Evolutionary conservation across 192 early-diverging fungal genomes (phyloP).

Genomic region (Chytriomyces confervae): DNA sequence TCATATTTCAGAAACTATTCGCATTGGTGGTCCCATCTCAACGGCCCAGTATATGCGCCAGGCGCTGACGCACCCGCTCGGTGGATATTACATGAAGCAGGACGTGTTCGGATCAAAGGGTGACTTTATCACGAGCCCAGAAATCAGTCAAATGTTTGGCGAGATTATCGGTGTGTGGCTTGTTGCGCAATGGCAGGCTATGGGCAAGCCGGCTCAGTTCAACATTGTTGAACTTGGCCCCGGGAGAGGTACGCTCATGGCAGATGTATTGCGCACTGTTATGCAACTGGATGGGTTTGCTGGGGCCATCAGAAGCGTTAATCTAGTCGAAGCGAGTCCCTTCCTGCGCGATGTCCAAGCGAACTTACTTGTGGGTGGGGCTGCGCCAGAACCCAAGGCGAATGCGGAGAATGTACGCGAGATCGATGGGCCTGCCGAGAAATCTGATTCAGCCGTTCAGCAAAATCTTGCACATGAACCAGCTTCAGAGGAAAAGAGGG

Average conservation of each 20-base stretch:
- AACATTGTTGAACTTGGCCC: constrained; percentile 76
- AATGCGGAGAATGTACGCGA: background rate
- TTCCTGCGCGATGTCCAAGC: constrained; percentile 62
- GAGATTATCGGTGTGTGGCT: constrained; percentile 93
- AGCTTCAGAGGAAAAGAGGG: constrained; percentile 7
- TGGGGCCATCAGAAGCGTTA: constrained; percentile 65
- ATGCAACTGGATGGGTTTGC: constrained; percentile 72
- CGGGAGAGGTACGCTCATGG: constrained; percentile 92
- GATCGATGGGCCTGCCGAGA: background rate
- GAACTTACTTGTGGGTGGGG: constrained; percentile 23
- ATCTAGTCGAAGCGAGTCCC: constrained; percentile 87
- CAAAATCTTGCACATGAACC: constrained; percentile 10
- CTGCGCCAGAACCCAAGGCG: background rate
- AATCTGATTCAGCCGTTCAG: background rate
- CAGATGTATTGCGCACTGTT: constrained; percentile 82
- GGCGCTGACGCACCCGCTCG: constrained; percentile 82
- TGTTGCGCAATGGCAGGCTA: constrained; percentile 76
- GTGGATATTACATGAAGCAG: constrained; percentile 92
- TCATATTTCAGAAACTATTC: constrained; percentile 43
- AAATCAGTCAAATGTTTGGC: constrained; percentile 98
- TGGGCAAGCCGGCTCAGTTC: constrained; percentile 55
- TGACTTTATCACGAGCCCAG: constrained; percentile 96
- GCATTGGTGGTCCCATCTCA: constrained; percentile 60
- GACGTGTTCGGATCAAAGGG: constrained; percentile 90
- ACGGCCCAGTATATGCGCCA: constrained; percentile 88